These are phyloP conservation scores for Biancaea sappan DNA, from an alignment of 306 rosid species.

Conservation along the genomic window DNA sequence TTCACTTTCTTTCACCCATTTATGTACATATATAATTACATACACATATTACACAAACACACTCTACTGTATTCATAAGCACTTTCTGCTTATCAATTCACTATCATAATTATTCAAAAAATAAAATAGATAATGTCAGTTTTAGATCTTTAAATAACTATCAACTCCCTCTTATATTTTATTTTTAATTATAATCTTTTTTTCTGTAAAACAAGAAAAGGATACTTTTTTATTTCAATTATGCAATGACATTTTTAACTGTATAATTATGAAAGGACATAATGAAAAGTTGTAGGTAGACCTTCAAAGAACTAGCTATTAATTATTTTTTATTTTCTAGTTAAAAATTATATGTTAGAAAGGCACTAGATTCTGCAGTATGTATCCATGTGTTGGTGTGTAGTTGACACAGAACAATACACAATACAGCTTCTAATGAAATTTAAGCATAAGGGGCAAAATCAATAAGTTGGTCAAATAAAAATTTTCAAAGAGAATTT, in stretches of 20 bases:
- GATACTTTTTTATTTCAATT: no score
- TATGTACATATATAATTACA: no score
- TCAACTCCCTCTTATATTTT: background rate
- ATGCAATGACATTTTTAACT: no score
- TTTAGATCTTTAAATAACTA: background rate
- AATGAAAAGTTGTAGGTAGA: background rate
- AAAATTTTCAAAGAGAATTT: conserved; percentile 3
- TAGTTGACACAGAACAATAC: background rate
- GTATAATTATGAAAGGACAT: background rate
- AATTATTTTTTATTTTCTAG: background rate
- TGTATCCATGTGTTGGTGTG: background rate
- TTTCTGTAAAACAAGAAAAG: background rate
- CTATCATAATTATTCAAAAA: background rate
- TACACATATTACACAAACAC: background rate
- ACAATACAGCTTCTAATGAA: background rate
- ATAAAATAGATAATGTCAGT: background rate
- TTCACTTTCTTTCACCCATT: conserved; percentile 7
- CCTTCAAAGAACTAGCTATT: background rate
- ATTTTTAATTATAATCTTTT: background rate
- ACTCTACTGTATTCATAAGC: background rate
- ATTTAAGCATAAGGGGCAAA: background rate
- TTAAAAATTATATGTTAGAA: background rate
- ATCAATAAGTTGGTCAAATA: background rate
- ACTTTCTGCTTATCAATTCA: background rate
- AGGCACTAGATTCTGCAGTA: background rate